phyloP scores from a whole-genome alignment of 495 filamentous ascomycete species.

The Neurospora sublineolata region DNA sequence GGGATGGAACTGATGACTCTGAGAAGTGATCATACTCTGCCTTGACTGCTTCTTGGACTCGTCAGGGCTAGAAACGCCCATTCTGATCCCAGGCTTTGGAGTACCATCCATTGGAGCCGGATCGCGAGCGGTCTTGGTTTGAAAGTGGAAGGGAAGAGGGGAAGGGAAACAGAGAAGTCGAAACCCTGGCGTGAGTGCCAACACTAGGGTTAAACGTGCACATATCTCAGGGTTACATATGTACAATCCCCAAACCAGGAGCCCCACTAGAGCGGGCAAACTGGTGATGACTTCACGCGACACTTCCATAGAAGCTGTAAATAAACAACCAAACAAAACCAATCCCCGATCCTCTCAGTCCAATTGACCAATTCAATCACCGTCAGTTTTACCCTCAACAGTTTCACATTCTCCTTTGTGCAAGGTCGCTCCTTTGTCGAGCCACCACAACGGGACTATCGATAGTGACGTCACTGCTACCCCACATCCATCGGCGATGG shows the following conservation, averaged over 20 bases:
- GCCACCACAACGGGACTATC: not conserved
- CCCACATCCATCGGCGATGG: not conserved
- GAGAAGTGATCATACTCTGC: not conserved
- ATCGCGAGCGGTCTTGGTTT: not conserved
- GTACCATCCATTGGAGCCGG: not conserved
- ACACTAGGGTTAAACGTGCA: not conserved
- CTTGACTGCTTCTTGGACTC: not conserved
- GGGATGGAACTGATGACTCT: not conserved
- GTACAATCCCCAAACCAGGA: not conserved
- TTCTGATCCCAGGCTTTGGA: not conserved
- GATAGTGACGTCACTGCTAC: not conserved
- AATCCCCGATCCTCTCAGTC: not conserved
- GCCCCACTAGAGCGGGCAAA: not conserved
- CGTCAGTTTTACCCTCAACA: not conserved
- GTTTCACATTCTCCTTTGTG: not conserved
- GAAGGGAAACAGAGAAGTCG: not conserved
- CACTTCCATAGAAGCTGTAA: not conserved
- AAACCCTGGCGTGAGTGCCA: not conserved
- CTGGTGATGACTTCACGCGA: not conserved
- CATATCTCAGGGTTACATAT: not conserved
- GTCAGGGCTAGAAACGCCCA: not conserved
- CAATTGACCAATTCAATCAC: not conserved
- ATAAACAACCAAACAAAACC: not conserved
- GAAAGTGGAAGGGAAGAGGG: not conserved
- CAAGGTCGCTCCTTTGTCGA: not conserved